Conservation (phyloP, 1,284 basidiomycete genomes). For the Nidula niveotomentosa region DNA sequence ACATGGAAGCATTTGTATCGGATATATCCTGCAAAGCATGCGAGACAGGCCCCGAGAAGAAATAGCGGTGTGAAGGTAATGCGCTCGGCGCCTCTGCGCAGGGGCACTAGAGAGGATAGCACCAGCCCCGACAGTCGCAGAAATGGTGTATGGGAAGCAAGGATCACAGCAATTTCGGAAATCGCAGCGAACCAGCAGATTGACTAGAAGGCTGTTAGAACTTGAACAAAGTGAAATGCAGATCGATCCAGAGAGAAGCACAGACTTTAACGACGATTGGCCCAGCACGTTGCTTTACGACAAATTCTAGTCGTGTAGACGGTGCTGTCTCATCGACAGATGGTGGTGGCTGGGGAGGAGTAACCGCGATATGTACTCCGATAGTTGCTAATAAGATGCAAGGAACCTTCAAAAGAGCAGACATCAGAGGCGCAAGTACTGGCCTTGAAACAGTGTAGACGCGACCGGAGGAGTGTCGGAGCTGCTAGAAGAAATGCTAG, state of each 20-base stretch:
- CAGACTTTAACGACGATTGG: slow-evolving; percentile 30
- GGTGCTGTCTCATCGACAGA: slow-evolving; percentile 25
- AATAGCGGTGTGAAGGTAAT: slow-evolving; percentile 28
- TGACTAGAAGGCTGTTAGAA: slow-evolving; percentile 14
- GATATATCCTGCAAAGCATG: slow-evolving; percentile 30
- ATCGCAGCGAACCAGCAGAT: slow-evolving; percentile 35
- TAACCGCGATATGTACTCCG: slow-evolving; percentile 33
- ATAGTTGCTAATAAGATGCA: slow-evolving; percentile 34
- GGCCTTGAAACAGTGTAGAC: too few relatives aligned
- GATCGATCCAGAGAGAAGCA: too few relatives aligned
- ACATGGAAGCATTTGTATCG: slow-evolving; percentile 36
- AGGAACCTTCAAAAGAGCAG: slow-evolving; percentile 26
- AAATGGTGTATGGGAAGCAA: slow-evolving; percentile 20
- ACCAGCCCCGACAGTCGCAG: slow-evolving; percentile 17
- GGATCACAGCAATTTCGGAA: slow-evolving; percentile 30
- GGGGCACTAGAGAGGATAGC: slow-evolving; percentile 20
- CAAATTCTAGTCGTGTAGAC: slow-evolving; percentile 28
- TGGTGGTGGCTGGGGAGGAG: slow-evolving; percentile 40
- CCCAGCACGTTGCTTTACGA: slow-evolving; percentile 30
- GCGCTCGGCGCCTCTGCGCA: slow-evolving; percentile 15
- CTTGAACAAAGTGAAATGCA: too few relatives aligned
- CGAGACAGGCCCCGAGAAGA: slow-evolving; percentile 27
- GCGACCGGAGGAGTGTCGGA: too few relatives aligned
- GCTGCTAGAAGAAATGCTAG: too few relatives aligned
- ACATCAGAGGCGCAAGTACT: neutral